phyloP scores from a whole-genome alignment of 257 asterid genomes.

The Nicotiana obtusifolia region DNA sequence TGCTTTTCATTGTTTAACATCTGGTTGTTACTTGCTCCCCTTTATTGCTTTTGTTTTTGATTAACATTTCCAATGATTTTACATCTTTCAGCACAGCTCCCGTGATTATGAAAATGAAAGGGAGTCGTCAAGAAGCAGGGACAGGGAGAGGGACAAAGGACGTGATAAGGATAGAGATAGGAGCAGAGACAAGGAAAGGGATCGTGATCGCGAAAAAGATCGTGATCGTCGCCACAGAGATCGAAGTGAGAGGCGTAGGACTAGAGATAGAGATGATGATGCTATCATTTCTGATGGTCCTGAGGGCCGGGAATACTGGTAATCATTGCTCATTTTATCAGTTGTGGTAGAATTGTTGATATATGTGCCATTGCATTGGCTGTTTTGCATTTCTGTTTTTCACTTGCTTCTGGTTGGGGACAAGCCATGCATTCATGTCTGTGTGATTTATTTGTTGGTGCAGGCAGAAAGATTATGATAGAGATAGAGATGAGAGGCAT shows the following conservation, averaged over 20 bases:
- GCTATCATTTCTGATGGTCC: conserved; percentile 25
- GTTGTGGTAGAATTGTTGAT: background rate
- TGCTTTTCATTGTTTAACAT: background rate
- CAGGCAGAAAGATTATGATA: conserved; percentile 57
- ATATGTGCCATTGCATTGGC: background rate
- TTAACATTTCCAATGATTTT: background rate
- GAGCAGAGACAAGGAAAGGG: conserved; percentile 20
- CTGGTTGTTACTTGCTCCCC: background rate
- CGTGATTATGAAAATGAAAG: conserved; percentile 1
- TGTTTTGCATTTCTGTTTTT: background rate
- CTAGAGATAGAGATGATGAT: conserved; percentile 53
- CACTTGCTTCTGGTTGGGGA: background rate
- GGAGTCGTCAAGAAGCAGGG: conserved; percentile 18
- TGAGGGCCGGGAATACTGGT: conserved; percentile 46
- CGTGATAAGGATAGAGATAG: conserved; percentile 14
- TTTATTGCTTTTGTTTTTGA: background rate
- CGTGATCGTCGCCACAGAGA: conserved; percentile 64
- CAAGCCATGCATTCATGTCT: background rate
- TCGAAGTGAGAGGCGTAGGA: conserved; percentile 56
- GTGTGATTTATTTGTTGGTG: conserved; percentile 3
- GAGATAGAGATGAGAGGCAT: conserved; percentile 11
- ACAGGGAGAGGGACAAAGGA: conserved; percentile 10
- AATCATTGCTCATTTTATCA: background rate
- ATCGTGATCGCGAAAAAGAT: conserved; percentile 54
- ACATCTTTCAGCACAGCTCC: conserved; percentile 6